A percentile compares a stretch with the other conserved stretches of the same genome.
phyloP scores from a whole-genome alignment of 2,329 filamentous ascomycete genomes.

The Aureobasidium sp. region DNA sequence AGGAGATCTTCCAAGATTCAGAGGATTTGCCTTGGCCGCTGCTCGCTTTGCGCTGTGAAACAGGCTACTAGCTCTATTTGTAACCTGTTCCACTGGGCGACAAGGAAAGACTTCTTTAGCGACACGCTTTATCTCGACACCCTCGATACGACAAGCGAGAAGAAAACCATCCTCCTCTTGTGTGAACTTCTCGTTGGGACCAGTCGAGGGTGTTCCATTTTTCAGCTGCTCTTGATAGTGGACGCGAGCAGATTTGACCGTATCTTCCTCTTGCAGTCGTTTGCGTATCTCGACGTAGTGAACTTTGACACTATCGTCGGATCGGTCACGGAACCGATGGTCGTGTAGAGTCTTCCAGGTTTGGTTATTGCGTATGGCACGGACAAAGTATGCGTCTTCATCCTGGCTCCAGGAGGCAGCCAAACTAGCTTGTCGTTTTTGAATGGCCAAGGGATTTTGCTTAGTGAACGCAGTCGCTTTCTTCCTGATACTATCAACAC shows the following conservation, averaged over 20 bases:
- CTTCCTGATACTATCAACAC: conserved; percentile 4
- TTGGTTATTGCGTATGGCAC: neutral
- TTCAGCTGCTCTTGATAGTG: neutral
- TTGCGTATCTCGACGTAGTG: neutral
- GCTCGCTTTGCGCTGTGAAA: neutral
- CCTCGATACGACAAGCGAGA: conserved; percentile 11
- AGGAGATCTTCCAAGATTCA: neutral
- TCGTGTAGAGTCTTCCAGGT: conserved; percentile 6
- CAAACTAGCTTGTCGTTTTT: neutral
- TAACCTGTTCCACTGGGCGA: neutral
- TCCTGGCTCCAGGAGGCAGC: neutral
- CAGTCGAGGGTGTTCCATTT: conserved; percentile 5
- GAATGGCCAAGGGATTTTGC: neutral
- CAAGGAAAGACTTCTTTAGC: conserved; percentile 15
- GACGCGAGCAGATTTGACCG: neutral
- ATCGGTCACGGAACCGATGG: neutral
- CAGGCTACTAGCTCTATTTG: conserved; percentile 2
- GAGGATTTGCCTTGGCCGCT: neutral
- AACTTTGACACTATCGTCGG: conserved; percentile 2
- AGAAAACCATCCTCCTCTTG: conserved; percentile 14
- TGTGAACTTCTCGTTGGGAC: conserved; percentile 6
- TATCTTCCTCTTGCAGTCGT: neutral
- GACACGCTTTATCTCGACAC: conserved; percentile 13
- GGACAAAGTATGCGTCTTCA: conserved; percentile 1
- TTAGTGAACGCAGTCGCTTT: neutral